Evolutionary conservation across 2,329 filamentous ascomycete genomes (phyloP).

Genomic region (Fusarium begoniae): DNA sequence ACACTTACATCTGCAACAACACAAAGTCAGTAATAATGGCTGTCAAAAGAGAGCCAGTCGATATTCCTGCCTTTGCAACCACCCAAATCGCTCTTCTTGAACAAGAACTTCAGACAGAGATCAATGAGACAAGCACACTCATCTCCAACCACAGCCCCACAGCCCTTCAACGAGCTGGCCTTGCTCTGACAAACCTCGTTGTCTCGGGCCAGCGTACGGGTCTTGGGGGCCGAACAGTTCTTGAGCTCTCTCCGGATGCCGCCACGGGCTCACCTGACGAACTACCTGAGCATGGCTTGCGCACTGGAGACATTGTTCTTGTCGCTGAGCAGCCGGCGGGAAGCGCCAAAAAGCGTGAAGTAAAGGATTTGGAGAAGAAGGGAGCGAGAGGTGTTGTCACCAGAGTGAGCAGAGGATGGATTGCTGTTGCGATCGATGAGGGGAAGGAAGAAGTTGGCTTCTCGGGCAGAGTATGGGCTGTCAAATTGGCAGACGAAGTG

Average conservation of each 20-base stretch:
- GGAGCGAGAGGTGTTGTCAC: conserved; percentile 77
- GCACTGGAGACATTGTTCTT: conserved; percentile 80
- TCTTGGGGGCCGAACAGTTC: conserved; percentile 86
- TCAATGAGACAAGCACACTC: conserved; percentile 73
- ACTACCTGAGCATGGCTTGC: conserved; percentile 78
- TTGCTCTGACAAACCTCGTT: conserved; percentile 79
- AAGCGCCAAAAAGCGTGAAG: conserved; percentile 76
- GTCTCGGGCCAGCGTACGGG: conserved; percentile 84
- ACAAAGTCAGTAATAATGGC: conserved; percentile 45
- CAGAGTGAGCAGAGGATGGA: conserved; percentile 63
- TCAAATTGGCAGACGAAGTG: conserved; percentile 75
- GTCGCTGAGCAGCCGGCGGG: conserved; percentile 79
- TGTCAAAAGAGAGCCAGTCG: conserved; percentile 54
- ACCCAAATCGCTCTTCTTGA: conserved; percentile 77
- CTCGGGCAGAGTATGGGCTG: conserved; percentile 66
- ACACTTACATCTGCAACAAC: conserved; percentile 1
- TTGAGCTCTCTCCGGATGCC: conserved; percentile 81
- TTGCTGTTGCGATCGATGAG: conserved; percentile 76
- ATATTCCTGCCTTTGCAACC: conserved; percentile 74
- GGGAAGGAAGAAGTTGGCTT: conserved; percentile 61
- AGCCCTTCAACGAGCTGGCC: conserved; percentile 77
- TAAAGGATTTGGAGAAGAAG: conserved; percentile 73
- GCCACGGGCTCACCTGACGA: conserved; percentile 64
- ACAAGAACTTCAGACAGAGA: conserved; percentile 76
- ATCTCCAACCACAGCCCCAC: conserved; percentile 74